Evolutionary conservation across 371 early-diverging fungal species (phyloP), one percentile per base, ranked within the genome.

Genomic region (Polyrhizophydium stewartii): DNA sequence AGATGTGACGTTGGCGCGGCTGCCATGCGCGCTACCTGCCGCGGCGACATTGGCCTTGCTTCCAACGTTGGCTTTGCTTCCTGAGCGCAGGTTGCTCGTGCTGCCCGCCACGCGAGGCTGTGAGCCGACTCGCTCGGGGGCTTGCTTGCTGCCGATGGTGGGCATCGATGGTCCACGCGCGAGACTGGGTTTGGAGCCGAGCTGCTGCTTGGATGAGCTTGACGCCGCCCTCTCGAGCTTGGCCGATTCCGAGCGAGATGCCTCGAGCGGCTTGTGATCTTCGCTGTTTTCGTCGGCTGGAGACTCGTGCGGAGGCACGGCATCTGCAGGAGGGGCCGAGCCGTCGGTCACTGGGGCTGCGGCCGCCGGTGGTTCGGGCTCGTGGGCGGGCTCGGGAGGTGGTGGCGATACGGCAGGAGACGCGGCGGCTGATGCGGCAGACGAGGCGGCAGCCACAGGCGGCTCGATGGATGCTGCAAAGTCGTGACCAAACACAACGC

Each of bases 401-500:
- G 49, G 49, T 47, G 25, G 16, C 49, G 49, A 47, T 47, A 10
- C 49, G 16, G 9, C 49, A 25, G 49, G 7, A 47, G 16, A 16
- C 28, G 28, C 22, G 28, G 49, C 3, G 3, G 16, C 49, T 16
- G 22, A 22, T 22, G 7, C 28, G 7, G 49, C n/a, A n/a, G 43
- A 47, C 28, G 49, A 10, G 3, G 49, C 28, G 3, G 49, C 9
- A 47, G 49, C 28, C 25, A 16, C 28, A 6, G 49, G 25, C 28
- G 49, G 28, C 9, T 47, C 3, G 7, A 47, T 3, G 3, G 49
- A 7, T 16, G 10, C 3, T 16, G 49, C 49, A 47, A 7, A 47
- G 22, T 47, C 49, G 10, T 3, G 56, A 12, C 72, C 72, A 65
- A 79, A 79, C 7, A 76, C 74, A 55, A 90, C 68, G 2, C 67